A percentile compares a stretch with the other conserved stretches of the same genome.
Conservation (phyloP, 2,329 filamentous ascomycete genomes). For the Podosphaera fusca region DNA sequence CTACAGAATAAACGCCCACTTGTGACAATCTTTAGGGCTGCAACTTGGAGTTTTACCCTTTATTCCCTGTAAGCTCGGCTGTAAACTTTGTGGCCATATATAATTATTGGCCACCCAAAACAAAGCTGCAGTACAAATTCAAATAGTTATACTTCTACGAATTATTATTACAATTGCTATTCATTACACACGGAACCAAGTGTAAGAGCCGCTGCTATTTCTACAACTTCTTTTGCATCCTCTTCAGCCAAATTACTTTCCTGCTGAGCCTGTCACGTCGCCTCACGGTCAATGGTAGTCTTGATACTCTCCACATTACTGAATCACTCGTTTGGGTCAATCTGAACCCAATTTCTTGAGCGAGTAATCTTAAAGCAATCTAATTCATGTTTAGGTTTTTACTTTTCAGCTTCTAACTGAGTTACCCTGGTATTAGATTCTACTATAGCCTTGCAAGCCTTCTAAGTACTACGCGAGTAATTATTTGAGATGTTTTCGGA, state of each 20-base stretch:
- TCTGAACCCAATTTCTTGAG: not conserved
- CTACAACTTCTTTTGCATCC: not conserved
- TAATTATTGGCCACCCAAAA: too few species aligned
- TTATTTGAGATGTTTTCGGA: not conserved
- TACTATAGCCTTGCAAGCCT: not conserved
- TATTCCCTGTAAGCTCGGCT: too few species aligned
- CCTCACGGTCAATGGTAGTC: not conserved
- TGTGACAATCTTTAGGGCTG: too few species aligned
- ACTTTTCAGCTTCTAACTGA: not conserved
- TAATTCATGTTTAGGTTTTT: not conserved
- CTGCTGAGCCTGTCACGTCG: not conserved
- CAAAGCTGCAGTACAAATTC: not conserved
- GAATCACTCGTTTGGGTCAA: not conserved
- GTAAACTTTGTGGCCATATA: too few species aligned
- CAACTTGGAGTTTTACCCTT: too few species aligned
- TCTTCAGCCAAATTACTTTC: not conserved
- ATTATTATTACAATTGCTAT: not conserved
- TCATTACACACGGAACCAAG: not conserved
- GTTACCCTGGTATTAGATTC: not conserved
- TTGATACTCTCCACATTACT: not conserved
- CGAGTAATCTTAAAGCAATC: not conserved
- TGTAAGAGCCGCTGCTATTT: not conserved
- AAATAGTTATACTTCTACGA: not conserved
- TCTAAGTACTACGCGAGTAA: not conserved
- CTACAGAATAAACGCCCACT: too few species aligned